A percentile compares a stretch with the other conserved stretches of the same genome.
Evolutionary conservation across 2,329 filamentous ascomycete genomes (phyloP).

Genomic region (Epichloe bromicola): DNA sequence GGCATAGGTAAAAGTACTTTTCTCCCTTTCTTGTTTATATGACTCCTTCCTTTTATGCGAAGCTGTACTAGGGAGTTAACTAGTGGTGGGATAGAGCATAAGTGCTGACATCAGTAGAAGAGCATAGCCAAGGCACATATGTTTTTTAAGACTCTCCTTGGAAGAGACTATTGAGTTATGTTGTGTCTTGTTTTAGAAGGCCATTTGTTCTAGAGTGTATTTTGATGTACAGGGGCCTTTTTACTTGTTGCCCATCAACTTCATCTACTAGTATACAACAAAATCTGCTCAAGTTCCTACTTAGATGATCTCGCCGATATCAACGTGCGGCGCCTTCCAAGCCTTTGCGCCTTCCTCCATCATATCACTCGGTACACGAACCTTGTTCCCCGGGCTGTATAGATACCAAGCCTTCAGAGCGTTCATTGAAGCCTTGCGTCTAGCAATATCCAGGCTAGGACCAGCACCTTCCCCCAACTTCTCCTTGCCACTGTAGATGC

Average conservation of each 20-base stretch:
- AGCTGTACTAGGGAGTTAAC: neutral
- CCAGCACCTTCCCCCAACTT: conserved; percentile 87
- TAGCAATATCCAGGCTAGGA: conserved; percentile 62
- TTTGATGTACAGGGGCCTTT: conserved; percentile 23
- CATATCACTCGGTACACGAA: conserved; percentile 57
- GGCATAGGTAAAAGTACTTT: no score
- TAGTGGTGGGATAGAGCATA: neutral
- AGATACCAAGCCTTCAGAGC: conserved; percentile 92
- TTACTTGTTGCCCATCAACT: neutral
- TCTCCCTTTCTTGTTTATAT: no score
- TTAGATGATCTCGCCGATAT: conserved; percentile 57
- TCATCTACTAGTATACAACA: conserved; percentile 1
- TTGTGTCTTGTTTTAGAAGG: neutral
- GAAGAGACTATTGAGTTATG: no score
- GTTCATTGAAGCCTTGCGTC: conserved; percentile 67
- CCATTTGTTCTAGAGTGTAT: conserved; percentile 25
- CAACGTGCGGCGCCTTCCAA: conserved; percentile 57
- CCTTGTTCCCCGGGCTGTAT: conserved; percentile 62
- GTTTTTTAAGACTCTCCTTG: neutral
- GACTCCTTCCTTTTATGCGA: neutral
- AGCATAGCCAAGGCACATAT: neutral
- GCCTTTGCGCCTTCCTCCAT: conserved; percentile 45
- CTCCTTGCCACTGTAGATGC: conserved; percentile 82
- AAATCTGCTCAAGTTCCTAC: neutral
- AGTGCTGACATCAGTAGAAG: neutral